Base-by-base conservation (phyloP, 2,329 filamentous ascomycete species). In the Ascochyta viciae-villosae region DNA sequence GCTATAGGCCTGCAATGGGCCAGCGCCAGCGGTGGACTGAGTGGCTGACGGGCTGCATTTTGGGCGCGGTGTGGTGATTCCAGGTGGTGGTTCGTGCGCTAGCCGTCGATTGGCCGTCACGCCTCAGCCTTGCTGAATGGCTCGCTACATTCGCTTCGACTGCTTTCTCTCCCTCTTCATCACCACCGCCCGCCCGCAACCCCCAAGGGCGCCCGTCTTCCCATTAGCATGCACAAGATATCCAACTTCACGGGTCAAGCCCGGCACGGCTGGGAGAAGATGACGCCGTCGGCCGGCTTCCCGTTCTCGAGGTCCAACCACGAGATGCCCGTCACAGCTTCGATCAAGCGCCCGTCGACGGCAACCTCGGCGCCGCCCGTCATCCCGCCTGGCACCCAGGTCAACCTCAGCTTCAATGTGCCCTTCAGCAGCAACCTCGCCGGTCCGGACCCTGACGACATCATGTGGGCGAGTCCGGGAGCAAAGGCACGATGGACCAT, bases 321-420 rank as follows among this genome's bases (percentile, higher is more conserved):
- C 73, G 83, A 86, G 57, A 78, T 85, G 75, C 67, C 78, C 62
- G 77, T 79, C 65, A 68, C 74, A 65, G 78, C 82, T 62, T 78
- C 82, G 57, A 76, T 84, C 70, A 86, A 87, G 76, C 85, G 85
- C 74, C 82, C 73, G 70, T 83, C 70, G 73, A 80, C 80, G 19
- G 80, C 74, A 10, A 68, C 68, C 22, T 69, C 72, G 9, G 64
- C 71, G 44, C 77, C 87, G 68, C 87, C 89, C 64, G 86, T 89
- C 55, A 87, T 89, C 63, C 82, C 88, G 61, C 84, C 89, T 72
- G 90, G 94, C 74, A 83, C 88, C 48, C 87, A 87, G 64, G 91
- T 98, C 77, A 92, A 96, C 77, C 89, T 96, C 76, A 94, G 92
- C 63, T 98, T 99, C 87, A 98, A 97, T 75, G 90, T 99, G 44